phyloP scores from a whole-genome alignment of 768 basidiomycete genomes.

The Mycena crocata region DNA sequence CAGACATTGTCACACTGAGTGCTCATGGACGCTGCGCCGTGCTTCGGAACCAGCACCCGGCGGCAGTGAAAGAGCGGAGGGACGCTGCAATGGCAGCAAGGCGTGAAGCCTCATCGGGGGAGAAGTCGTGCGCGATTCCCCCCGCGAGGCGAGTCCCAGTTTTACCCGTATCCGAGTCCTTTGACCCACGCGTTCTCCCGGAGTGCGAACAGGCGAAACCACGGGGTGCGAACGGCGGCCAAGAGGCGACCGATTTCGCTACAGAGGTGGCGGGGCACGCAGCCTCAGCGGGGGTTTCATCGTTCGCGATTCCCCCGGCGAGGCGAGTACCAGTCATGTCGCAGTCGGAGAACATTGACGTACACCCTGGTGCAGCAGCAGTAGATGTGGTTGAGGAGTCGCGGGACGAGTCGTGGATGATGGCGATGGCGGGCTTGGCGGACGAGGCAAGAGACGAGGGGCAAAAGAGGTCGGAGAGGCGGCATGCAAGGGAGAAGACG shows the following conservation, averaged over 20 bases:
- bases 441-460: not conserved
- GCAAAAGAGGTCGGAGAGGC: not conserved
- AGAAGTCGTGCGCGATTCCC: slow-evolving; percentile 8
- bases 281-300: not conserved
- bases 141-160: slow-evolving; percentile 7
- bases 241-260: not conserved
- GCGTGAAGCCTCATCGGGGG: slow-evolving; percentile 16
- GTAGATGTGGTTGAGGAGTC: not conserved
- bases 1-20: slow-evolving; percentile 6
- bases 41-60: slow-evolving; percentile 6
- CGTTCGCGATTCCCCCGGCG: not conserved
- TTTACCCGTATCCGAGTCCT: slow-evolving; percentile 31
- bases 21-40: not conserved
- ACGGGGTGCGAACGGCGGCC: not conserved
- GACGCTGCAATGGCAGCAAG: not conserved
- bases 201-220: not conserved
- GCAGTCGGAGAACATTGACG: not conserved
- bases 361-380: not conserved
- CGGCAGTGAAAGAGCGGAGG: not conserved
- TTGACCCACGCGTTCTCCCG: not conserved
- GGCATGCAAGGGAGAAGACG: not conserved
- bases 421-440: not conserved
- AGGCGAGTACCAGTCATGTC: too few species aligned
- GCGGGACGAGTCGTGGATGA: not conserved
- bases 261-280: not conserved